Evolutionary conservation across 345 rosid genomes (phyloP), one percentile per base, ranked within the genome.

Genomic region (Gossypium stocksii): DNA sequence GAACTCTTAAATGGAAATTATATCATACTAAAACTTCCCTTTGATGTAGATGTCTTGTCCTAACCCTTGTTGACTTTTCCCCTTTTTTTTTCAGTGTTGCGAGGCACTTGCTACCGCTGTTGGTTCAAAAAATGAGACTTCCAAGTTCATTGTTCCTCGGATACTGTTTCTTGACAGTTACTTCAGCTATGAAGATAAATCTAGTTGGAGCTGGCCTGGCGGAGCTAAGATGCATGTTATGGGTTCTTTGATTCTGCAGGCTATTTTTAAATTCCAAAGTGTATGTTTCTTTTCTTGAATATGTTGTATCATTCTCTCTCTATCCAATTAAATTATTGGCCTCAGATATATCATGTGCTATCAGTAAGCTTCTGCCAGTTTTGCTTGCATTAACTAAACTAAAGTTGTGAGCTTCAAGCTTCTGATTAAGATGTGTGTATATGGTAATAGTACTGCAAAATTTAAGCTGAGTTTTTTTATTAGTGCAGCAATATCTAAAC

Each of bases 221-320:
- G 86, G 90, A 74, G 53, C 70, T 62, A 93, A 76, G 95, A 95
- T 93, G 86, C 94, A 93, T 72, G 77, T 85, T 76, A 82, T 93
- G 86, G 99, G 98, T 72, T 93, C 94, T 80, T 80, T 93, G 77
- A 93, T 95, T 79, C 94, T 95, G 70, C 98, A 95, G 82, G 82
- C 88, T 67, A 77, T 95, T 81, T 93, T 95, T 79, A 89, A 78
- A 85, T 89, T 87, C 80, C 86, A 81, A 75, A 87, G 88, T 81
- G 98, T 93, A 91, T 48, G 98, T 75, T 74, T 46, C 81, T 71
- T 68, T 77, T 67, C 66, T 38, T 77, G 49, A 71, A 41, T 38
- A 53, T 20, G 34, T 54, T 56, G 1, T 54, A 13, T 20, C 74
- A 70, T 38, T 71, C 34, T 54, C 8, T 19, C 51, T 44, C 4